Base-by-base conservation (phyloP, 345 rosid genomes). In the Erodium maritimum region DNA sequence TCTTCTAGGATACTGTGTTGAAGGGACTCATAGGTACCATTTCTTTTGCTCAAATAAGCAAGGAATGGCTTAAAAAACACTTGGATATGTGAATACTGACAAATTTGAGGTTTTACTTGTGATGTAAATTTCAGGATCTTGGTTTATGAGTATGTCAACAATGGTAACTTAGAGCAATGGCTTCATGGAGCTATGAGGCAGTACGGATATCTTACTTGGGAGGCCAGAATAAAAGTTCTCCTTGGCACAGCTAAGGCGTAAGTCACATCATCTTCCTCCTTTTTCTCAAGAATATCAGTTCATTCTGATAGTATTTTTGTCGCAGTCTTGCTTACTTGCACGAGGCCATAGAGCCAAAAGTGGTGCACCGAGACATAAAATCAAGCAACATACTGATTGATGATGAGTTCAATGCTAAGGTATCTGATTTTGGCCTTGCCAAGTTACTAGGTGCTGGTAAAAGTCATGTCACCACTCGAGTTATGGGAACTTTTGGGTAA, bases 331-430 rank as follows among this genome's bases (percentile, higher is more conserved):
- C 97, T 19, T 94, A 90, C 65, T 79, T 94, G 74, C 99, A 94
- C 42, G 99, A 94, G 77, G 97, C 99, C 51, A 90, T 94, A 66
- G 99, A 94, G 71, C 99, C 99, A 63, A 94, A 94, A 80, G 99
- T 94, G 67, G 99, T 94, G 73, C 99, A 94, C 53, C 83, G 99
- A 50, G 99, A 94, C 79, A 90, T 94, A 37, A 94, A 94, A 71
- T 94, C 99, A 0, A 90, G 99, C 71, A 94, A 94, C 65, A 85
- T 94, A 64, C 72, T 94, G 71, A 87, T 94, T 12, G 96, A 94
- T 61, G 91, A 85, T 58, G 88, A 87, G 60, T 94, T 94, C 73
- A 85, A 90, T 55, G 80, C 99, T 65, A 94, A 94, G 63, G 88
- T 94, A 22, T 93, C 99, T 55, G 97, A 94, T 79, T 94, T 94